Evolutionary conservation across 805 yeast genomes (phyloP).

Genomic region (Debaryomyces hansenii): DNA sequence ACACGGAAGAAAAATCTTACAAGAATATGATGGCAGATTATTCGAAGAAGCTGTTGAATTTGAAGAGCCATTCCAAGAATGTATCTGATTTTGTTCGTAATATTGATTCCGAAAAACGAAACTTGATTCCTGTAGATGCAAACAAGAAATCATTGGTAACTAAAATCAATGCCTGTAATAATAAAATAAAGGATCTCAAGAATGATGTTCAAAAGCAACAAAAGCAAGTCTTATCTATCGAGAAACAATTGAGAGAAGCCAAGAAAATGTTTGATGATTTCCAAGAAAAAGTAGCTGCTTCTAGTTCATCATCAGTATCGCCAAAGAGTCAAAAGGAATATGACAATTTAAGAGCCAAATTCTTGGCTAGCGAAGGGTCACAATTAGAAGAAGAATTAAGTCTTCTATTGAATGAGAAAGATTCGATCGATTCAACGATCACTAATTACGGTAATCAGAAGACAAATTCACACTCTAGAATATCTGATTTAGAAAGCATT

Average conservation of each 20-base stretch:
- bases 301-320: slow-evolving; percentile 33
- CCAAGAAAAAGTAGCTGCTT: slow-evolving; percentile 19
- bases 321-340: slow-evolving; percentile 58
- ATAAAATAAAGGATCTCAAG: slow-evolving; percentile 49
- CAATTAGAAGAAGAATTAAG: slow-evolving; percentile 52
- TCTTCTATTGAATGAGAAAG: slow-evolving; percentile 42
- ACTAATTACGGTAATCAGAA: slow-evolving; percentile 28
- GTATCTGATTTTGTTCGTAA: slow-evolving; percentile 35
- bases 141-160: slow-evolving; percentile 48
- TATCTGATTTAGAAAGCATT: slow-evolving; percentile 37
- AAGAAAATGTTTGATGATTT: slow-evolving; percentile 30
- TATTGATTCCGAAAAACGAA: slow-evolving; percentile 47
- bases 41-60: slow-evolving; percentile 45
- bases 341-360: slow-evolving; percentile 54
- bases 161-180: slow-evolving; percentile 47
- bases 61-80: slow-evolving; percentile 39
- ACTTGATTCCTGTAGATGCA: slow-evolving; percentile 62
- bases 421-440: slow-evolving; percentile 34
- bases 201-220: slow-evolving; percentile 56
- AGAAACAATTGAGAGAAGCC: slow-evolving; percentile 49
- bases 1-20: slow-evolving; percentile 26
- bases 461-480: slow-evolving; percentile 37
- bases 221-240: slow-evolving; percentile 38
- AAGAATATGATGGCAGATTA: slow-evolving; percentile 36
- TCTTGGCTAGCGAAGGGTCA: slow-evolving; percentile 57